Base-by-base conservation (phyloP, 2,329 filamentous ascomycete species). In the Pseudopyrenochaeta lycopersici region DNA sequence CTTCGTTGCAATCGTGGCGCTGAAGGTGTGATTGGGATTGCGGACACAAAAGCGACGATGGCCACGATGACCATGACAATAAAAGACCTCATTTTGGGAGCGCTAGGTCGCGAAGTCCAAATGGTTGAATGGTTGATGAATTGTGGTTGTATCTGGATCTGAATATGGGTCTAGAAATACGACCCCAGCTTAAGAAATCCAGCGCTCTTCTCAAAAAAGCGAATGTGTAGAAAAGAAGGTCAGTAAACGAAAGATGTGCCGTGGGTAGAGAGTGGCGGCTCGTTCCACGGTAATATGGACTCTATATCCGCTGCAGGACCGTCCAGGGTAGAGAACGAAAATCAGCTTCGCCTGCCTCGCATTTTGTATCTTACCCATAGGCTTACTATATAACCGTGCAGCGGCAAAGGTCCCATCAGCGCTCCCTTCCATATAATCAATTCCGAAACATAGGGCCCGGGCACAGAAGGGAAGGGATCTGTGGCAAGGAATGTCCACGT, bases 1-100 rank as follows among this genome's bases (percentile, higher is more conserved):
- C 70, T 66, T 50, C 62, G 67, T 40, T 73, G 68, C 7, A 67
- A 62, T 31, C 62, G 60, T n/a, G 70, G 70, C 18, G 72, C 72
- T 4, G 73, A 64, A 10, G 73, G 73, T 12, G 72, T 73, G 55
- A 75, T 75, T 3, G 72, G 73, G 18, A 71, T 59, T 6, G 69
- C 71, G 41, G 61, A 54, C n/a, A 67, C 66, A 15, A 63, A 58
- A 32, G 60, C 50, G 38, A 67, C 21, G 9, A 71, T 46, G 41
- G 67, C 67, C 63, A 70, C 49, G 9, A 71, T 23, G 53, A 62
- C 64, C 40, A 70, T 46, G 40, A 66, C 45, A 29, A 66, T 57
- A 52, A 66, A 63, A 30, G 57, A 63, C 30, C 66, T 68, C 72
- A 74, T 74, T 12, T 52, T 20, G 46, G 21, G 15, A 23, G 14